Percentiles rank a stretch among this genome's conserved stretches.
Evolutionary conservation across 345 rosid genomes (phyloP).

Genomic region (Bruguiera parviflora): DNA sequence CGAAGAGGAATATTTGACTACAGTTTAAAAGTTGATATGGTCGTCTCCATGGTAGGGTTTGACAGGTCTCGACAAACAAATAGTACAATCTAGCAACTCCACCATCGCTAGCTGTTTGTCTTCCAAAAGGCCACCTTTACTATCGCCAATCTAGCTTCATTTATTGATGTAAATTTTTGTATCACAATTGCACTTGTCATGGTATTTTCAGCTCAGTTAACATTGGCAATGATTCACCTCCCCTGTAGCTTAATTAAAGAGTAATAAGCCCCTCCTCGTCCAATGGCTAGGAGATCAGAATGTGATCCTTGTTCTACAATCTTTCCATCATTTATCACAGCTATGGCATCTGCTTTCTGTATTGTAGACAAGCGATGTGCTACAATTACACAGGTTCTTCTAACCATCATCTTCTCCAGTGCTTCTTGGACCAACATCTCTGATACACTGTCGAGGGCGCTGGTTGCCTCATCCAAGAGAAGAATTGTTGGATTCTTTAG

Average conservation of each 20-base stretch:
- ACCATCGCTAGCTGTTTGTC: no score
- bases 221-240: background rate
- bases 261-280: constrained; percentile 9
- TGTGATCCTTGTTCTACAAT: constrained; percentile 18
- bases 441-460: constrained; percentile 17
- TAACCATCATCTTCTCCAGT: constrained; percentile 19
- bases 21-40: no score
- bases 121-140: no score
- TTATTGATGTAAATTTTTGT: no score
- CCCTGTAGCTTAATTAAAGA: constrained; percentile 12
- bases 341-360: constrained; percentile 20
- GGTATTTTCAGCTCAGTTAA: no score
- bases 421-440: constrained; percentile 22
- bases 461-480: constrained; percentile 20
- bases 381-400: constrained; percentile 14
- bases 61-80: no score
- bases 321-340: constrained; percentile 19
- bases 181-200: no score
- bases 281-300: constrained; percentile 16
- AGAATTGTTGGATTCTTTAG: constrained; percentile 23
- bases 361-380: constrained; percentile 17
- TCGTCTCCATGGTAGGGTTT: no score
- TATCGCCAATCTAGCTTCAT: no score
- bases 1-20: no score
- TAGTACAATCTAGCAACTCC: no score